Base-by-base conservation (phyloP, 1,284 basidiomycete genomes). In the Boletellus sp. region DNA sequence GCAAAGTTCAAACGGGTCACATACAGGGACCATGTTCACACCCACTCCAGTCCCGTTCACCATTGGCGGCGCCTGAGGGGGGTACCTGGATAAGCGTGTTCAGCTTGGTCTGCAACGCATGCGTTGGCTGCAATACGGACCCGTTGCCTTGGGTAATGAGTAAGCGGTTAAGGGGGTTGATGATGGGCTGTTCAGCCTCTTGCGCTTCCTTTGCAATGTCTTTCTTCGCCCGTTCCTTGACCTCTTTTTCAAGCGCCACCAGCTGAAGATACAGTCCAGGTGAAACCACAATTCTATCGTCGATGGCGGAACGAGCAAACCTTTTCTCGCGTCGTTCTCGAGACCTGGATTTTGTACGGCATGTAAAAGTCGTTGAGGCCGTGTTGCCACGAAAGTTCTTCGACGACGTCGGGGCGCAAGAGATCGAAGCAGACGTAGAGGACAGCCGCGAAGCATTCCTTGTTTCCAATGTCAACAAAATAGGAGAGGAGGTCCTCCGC, bases 401-500 rank as follows among this genome's bases (percentile, higher is more conserved):
- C 90, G 26, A 97, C 91, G 48, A 94, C 73, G 66, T 99, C 96
- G 1, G 92, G 80, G 33, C 91, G 82, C 43, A 99, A 72, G 11
- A 97, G 76, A 68, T 99, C 94, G 72, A 94, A 99, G 73, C 91
- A 95, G 32, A 90, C 80, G 60, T 84, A 97, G 30, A 97, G 79
- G 58, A 89, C 77, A 1, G 92, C 93, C 0, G 93, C 87, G 68
- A 96, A 98, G 69, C 92, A 95, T 68, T 99, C 96, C 73, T 94
- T 95, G 78, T 95, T 96, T 32, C 96, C 96, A 53, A 99, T 96
- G 66, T 93, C 89, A 54, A 97, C 92, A 63, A 94, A 94, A 73
- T 94, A 99, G 8, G 84, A 84, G 17, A 97, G 74, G 14, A 99
- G 75, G 49, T 98, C 96, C 68, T 99, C 94, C 3, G 92, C 90